These are phyloP conservation scores for Zymoseptoria tritici DNA, from an alignment of 2,329 filamentous ascomycete genomes.

Conservation along the genomic window DNA sequence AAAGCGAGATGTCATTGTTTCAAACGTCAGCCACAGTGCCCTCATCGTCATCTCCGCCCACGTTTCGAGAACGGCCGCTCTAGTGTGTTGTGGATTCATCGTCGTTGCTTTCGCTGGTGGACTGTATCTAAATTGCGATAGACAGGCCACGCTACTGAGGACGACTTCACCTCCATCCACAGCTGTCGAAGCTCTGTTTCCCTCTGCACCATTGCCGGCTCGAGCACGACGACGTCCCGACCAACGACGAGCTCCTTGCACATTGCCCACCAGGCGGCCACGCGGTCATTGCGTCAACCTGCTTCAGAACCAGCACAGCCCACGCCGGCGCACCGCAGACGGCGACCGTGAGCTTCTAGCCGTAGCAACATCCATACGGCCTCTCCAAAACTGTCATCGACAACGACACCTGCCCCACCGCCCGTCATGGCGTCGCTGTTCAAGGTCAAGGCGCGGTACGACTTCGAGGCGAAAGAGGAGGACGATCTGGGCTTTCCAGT, in stretches of 20 bases:
- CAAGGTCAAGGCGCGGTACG: slow-evolving; percentile 92
- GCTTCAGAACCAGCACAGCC: not conserved
- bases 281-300: slow-evolving; percentile 6
- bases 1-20: not conserved
- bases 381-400: not conserved
- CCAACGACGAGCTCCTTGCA: slow-evolving; percentile 1
- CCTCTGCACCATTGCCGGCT: not conserved
- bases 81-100: not conserved
- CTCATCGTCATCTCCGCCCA: not conserved
- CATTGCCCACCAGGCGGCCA: slow-evolving; percentile 5
- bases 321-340: not conserved
- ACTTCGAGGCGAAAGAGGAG: slow-evolving; percentile 86
- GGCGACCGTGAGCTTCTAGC: not conserved
- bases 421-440: slow-evolving; percentile 47
- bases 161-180: not conserved
- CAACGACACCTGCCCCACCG: slow-evolving; percentile 1
- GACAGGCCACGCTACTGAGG: not conserved
- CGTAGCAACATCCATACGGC: not conserved
- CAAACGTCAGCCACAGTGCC: not conserved
- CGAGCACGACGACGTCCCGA: not conserved
- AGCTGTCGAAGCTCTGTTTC: not conserved
- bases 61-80: not conserved
- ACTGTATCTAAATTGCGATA: not conserved
- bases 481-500: slow-evolving; percentile 83
- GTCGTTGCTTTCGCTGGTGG: not conserved